Conservation (phyloP, 805 yeast species). For the Candida easanensis region DNA sequence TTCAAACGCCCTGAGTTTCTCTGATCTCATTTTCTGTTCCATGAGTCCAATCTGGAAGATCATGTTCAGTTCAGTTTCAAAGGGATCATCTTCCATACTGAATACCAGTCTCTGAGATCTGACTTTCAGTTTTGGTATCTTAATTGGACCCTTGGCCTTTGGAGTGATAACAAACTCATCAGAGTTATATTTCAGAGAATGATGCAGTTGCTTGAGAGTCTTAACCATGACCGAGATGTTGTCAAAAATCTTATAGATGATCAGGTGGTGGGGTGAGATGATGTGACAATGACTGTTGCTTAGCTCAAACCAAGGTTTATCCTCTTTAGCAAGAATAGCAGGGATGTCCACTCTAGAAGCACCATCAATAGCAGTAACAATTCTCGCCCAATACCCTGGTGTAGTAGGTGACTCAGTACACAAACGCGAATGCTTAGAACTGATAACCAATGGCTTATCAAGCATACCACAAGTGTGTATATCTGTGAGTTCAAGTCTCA, state of each 20-base stretch:
- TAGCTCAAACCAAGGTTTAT: constrained; percentile 35
- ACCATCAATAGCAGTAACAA: constrained; percentile 39
- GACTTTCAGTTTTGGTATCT: constrained; percentile 57
- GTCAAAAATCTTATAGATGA: constrained; percentile 78
- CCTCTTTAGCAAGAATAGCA: constrained; percentile 27
- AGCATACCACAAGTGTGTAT: constrained; percentile 22
- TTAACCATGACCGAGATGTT: constrained; percentile 67
- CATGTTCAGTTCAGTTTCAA: constrained; percentile 69
- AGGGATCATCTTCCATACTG: constrained; percentile 84
- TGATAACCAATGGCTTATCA: constrained; percentile 22
- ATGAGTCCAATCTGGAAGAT: constrained; percentile 61
- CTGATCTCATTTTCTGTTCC: constrained; percentile 63
- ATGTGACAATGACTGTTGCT: constrained; percentile 44
- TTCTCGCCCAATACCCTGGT: constrained; percentile 46
- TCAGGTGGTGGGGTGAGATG: constrained; percentile 68
- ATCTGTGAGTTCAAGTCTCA: constrained; percentile 43
- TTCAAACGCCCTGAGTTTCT: constrained; percentile 45
- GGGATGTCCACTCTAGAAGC: constrained; percentile 29
- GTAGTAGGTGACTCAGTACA: constrained; percentile 53
- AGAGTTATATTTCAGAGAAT: constrained; percentile 44
- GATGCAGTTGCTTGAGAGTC: constrained; percentile 56
- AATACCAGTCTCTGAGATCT: constrained; percentile 55
- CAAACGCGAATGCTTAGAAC: constrained; percentile 37
- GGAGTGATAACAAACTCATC: constrained; percentile 39
- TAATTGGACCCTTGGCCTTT: constrained; percentile 35